These are phyloP conservation scores for Sclerotinia nivalis DNA, from an alignment of 2,329 filamentous ascomycete genomes.

Conservation along the genomic window DNA sequence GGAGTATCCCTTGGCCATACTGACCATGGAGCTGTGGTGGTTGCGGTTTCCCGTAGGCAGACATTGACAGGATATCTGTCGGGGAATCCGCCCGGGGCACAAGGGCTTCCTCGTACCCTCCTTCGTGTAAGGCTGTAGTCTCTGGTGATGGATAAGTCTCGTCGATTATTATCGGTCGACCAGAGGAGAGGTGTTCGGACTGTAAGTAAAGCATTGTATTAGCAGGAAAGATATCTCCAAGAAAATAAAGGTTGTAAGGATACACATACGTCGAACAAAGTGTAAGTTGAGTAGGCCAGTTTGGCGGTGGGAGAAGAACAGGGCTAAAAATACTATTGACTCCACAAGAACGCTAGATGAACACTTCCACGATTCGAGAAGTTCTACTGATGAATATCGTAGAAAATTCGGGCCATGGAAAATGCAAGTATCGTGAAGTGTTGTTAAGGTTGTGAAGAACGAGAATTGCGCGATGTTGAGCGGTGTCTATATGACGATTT, in stretches of 20 bases:
- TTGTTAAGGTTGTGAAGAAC: neutral
- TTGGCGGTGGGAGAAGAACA: conserved; percentile 37
- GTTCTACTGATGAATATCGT: conserved; percentile 14
- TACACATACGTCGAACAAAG: conserved; percentile 39
- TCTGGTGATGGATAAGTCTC: conserved; percentile 42
- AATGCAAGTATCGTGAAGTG: neutral
- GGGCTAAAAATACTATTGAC: conserved; percentile 12
- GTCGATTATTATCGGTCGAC: conserved; percentile 42
- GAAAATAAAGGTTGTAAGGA: neutral
- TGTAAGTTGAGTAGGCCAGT: conserved; percentile 42
- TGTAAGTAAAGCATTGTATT: conserved; percentile 28
- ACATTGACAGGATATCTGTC: conserved; percentile 63
- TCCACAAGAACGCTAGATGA: neutral
- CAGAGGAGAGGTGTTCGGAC: conserved; percentile 37
- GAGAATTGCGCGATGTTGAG: conserved; percentile 1
- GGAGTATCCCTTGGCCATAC: conserved; percentile 45
- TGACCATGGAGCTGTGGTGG: conserved; percentile 79
- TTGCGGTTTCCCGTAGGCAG: conserved; percentile 76
- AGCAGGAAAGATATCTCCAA: conserved; percentile 26
- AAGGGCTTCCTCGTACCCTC: conserved; percentile 42
- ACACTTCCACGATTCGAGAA: conserved; percentile 4
- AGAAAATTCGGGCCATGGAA: conserved; percentile 28
- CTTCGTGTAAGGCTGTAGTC: conserved; percentile 42
- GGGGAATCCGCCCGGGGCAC: conserved; percentile 41
- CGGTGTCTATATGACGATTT: conserved; percentile 16